Conservation (phyloP, 192 early-diverging fungal species). For the Backusella macrospora region DNA sequence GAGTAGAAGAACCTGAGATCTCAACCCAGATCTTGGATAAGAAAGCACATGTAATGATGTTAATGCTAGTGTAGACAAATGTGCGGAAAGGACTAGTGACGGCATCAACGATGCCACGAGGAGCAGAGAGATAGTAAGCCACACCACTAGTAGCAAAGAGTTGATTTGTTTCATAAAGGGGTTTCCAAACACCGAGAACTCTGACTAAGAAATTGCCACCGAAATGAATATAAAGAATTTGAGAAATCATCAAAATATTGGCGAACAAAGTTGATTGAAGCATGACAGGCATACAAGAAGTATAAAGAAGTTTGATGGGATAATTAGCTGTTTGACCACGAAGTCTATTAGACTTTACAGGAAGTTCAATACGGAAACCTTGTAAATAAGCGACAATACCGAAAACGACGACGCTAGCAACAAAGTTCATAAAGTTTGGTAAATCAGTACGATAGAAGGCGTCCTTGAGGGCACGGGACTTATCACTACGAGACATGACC, state of each 20-base stretch:
- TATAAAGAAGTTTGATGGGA: slow-evolving; percentile 99
- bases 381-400: slow-evolving; percentile 91
- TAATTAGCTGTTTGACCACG: slow-evolving; percentile 97
- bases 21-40: slow-evolving; percentile 99
- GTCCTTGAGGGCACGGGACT: slow-evolving; percentile 95
- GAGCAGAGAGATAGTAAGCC: slow-evolving; percentile 97
- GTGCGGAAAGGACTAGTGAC: slow-evolving; percentile 94
- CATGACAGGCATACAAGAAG: slow-evolving; percentile 99
- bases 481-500: slow-evolving; percentile 92
- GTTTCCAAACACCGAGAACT: slow-evolving; percentile 96
- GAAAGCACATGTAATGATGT: slow-evolving; percentile 92
- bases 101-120: slow-evolving; percentile 79
- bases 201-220: slow-evolving; percentile 93
- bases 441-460: slow-evolving; percentile 90
- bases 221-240: slow-evolving; percentile 95
- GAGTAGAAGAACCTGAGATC: slow-evolving; percentile 94
- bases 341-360: slow-evolving; percentile 91
- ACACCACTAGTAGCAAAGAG: slow-evolving; percentile 90
- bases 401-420: slow-evolving; percentile 87
- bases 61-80: slow-evolving; percentile 88
- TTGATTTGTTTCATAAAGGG: slow-evolving; percentile 89
- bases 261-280: slow-evolving; percentile 96
- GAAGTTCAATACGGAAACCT: slow-evolving; percentile 99
- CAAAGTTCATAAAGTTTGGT: slow-evolving; percentile 88
- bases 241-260: slow-evolving; percentile 96